Percentiles rank a stretch among this genome's conserved stretches.
Conservation (phyloP, 1,284 basidiomycete species). For the Moniliella sp. region DNA sequence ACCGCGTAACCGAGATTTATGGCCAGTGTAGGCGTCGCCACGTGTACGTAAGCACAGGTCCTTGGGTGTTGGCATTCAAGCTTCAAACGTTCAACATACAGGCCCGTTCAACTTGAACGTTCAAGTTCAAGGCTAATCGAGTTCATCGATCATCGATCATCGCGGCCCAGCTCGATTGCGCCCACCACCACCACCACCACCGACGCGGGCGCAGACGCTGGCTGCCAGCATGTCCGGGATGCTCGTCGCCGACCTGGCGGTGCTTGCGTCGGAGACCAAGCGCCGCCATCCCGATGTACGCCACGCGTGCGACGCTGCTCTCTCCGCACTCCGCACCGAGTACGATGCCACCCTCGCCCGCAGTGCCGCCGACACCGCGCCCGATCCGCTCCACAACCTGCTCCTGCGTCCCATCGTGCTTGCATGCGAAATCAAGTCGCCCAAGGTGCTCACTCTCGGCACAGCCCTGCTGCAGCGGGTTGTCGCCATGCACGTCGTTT, state of each 20-base stretch:
- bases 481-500: constrained; percentile 60
- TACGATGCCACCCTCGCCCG: constrained; percentile 8
- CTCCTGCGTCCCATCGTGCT: constrained; percentile 73
- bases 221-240: constrained; percentile 23
- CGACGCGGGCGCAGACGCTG: too few species aligned
- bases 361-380: background rate
- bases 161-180: too few species aligned
- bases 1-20: too few species aligned
- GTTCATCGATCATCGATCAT: too few species aligned
- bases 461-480: constrained; percentile 75
- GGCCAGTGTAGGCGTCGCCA: too few species aligned
- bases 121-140: too few species aligned
- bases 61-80: too few species aligned
- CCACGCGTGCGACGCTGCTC: constrained; percentile 13
- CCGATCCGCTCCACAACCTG: constrained; percentile 40
- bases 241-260: constrained; percentile 22
- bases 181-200: too few species aligned
- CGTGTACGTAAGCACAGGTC: too few species aligned
- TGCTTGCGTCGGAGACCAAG: constrained; percentile 22
- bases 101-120: too few species aligned
- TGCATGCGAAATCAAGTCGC: constrained; percentile 74
- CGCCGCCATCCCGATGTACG: constrained; percentile 29
- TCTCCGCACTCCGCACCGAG: constrained; percentile 11
- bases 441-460: constrained; percentile 77
- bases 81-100: too few species aligned